Conservation (phyloP, 1,139 yeast genomes). For the Hemisphaericaspora subhashii region DNA sequence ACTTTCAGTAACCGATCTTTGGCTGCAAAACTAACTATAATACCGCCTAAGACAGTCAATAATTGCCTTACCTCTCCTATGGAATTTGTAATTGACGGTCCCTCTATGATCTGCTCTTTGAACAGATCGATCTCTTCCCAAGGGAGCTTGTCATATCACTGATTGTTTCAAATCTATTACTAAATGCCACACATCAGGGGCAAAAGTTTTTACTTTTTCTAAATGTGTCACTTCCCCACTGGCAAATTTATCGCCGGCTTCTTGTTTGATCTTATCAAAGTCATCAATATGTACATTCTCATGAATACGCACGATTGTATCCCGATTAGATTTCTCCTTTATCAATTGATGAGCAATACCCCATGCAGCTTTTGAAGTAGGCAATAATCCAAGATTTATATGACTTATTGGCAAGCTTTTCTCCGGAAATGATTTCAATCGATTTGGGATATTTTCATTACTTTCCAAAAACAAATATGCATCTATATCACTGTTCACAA, state of each 20-base stretch:
- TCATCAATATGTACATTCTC: constrained; percentile 62
- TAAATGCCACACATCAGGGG: constrained; percentile 84
- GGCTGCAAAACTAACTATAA: no score
- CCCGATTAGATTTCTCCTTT: constrained; percentile 15
- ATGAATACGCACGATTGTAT: constrained; percentile 61
- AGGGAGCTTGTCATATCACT: no score
- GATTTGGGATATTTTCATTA: constrained; percentile 48
- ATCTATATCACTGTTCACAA: constrained; percentile 21
- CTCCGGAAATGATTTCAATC: constrained; percentile 34
- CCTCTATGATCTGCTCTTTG: no score
- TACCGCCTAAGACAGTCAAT: no score
- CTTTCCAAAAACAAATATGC: constrained; percentile 58
- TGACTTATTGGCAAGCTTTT: constrained; percentile 46
- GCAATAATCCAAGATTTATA: constrained; percentile 75
- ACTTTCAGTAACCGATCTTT: no score
- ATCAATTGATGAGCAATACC: constrained; percentile 34
- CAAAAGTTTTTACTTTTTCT: constrained; percentile 76
- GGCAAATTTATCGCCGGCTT: constrained; percentile 13
- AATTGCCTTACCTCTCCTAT: no score
- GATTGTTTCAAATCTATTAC: constrained; percentile 49
- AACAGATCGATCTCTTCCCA: no score
- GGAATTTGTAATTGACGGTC: no score
- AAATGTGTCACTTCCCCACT: constrained; percentile 27
- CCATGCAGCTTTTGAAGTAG: constrained; percentile 69
- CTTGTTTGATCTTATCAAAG: constrained; percentile 34